Conservation (phyloP, 2,329 filamentous ascomycete genomes). For the Hansfordia pulvinata region DNA sequence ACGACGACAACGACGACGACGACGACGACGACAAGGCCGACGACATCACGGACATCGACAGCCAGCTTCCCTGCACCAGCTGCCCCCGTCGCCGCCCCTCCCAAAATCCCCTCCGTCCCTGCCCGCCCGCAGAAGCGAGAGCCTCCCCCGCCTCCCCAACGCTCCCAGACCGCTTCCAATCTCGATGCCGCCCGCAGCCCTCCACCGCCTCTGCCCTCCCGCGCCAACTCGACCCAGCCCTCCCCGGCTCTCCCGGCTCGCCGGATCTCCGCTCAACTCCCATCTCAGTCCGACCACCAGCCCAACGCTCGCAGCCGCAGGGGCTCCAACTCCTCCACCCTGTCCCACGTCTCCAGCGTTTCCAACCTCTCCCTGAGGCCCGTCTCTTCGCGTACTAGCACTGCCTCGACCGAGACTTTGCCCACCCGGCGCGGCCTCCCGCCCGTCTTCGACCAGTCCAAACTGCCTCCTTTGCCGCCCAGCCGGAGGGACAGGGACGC, state of each 20-base stretch:
- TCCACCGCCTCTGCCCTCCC: slow-evolving; percentile 22
- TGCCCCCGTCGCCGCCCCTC: too few relatives aligned
- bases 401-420: slow-evolving; percentile 26
- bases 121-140: slow-evolving; percentile 19
- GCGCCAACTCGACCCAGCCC: slow-evolving; percentile 21
- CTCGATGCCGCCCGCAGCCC: slow-evolving; percentile 12
- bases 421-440: slow-evolving; percentile 34
- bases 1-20: too few relatives aligned
- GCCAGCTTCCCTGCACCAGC: too few relatives aligned
- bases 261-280: slow-evolving; percentile 29
- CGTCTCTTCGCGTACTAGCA: slow-evolving; percentile 32
- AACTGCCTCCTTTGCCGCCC: slow-evolving; percentile 43
- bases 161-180: slow-evolving; percentile 19
- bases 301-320: slow-evolving; percentile 29
- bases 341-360: slow-evolving; percentile 37
- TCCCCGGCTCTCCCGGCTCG: slow-evolving; percentile 38
- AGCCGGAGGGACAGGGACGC: slow-evolving; percentile 39
- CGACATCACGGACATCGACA: too few relatives aligned
- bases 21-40: too few relatives aligned
- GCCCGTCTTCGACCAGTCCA: slow-evolving; percentile 40
- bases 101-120: slow-evolving; percentile 23
- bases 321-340: slow-evolving; percentile 43
- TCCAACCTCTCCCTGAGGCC: slow-evolving; percentile 37
- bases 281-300: too few relatives aligned
- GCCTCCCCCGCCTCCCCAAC: slow-evolving; percentile 22